Base-by-base conservation (phyloP, 768 basidiomycete genomes). In the Phaeotremella fagi region DNA sequence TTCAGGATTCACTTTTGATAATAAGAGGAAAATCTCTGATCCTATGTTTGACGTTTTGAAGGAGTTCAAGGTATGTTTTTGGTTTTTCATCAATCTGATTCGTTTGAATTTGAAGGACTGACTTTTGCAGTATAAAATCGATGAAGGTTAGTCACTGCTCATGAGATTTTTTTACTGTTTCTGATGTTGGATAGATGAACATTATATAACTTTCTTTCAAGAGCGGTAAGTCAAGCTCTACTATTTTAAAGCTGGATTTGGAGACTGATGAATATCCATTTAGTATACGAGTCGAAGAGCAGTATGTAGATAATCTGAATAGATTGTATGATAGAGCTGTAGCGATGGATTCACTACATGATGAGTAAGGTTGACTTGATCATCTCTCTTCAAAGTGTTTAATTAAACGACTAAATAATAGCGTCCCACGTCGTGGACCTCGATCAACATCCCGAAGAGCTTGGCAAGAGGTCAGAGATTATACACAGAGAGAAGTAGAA, bases 391-490 rank as follows among this genome's bases (percentile, higher is more conserved):
- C 4, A 20, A n/a, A n/a, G n/a, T n/a, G n/a, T n/a, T n/a, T n/a
- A n/a, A n/a, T n/a, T n/a, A n/a, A n/a, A n/a, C n/a, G n/a, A n/a
- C n/a, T n/a, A n/a, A n/a, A n/a, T n/a, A n/a, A 16, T 66, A 85
- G 83, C 45, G 77, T 79, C 33, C 83, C 52, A 70, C 81, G 41
- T 7, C 60, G 48, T 83, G 75, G 57, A 82, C 84, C 43, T 22
- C 55, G 9, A 78, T 83, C 20, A 15, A 57, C 70, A 11, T 55
- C 63, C n/a, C 80, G 89, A 51, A 79, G 78, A 52, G 88, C 83
- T 20, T 95, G 90, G 90, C 75, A 76, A 18, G 90, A 95, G 74
- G 80, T 90, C 11, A 79, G 87, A 35, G 90, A 94, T 67, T 90
- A 85, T 64, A 76, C 90, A 23, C 88, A 90, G 67, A 78, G 90